Conservation (phyloP, 495 filamentous ascomycete species). For the Neurospora discreta region DNA sequence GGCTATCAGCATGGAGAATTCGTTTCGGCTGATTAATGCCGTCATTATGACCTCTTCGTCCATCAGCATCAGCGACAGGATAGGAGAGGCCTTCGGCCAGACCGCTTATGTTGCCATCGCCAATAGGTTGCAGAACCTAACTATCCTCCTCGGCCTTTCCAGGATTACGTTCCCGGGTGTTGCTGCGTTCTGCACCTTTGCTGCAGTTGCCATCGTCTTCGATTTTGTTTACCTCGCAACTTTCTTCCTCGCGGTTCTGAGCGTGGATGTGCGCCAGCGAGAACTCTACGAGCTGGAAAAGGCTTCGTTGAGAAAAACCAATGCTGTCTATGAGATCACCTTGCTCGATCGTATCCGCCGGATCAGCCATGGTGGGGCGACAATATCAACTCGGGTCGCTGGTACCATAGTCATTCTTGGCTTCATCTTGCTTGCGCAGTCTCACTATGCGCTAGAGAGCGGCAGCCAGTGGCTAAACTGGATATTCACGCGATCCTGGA, state of each 20-base stretch:
- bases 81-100: conserved; percentile 55
- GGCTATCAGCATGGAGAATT: conserved; percentile 60
- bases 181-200: conserved; percentile 57
- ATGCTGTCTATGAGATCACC: conserved; percentile 20
- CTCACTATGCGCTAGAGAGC: conserved; percentile 51
- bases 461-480: conserved; percentile 30
- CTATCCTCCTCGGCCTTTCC: conserved; percentile 45
- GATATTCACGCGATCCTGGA: conserved; percentile 21
- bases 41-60: conserved; percentile 54
- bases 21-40: conserved; percentile 59
- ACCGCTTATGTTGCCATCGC: conserved; percentile 55
- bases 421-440: conserved; percentile 49
- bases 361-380: conserved; percentile 38
- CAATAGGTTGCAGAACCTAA: conserved; percentile 47
- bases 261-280: conserved; percentile 58
- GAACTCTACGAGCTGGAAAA: conserved; percentile 47
- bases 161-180: conserved; percentile 49
- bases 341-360: conserved; percentile 40
- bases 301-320: conserved; percentile 25
- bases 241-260: conserved; percentile 62
- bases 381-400: conserved; percentile 46
- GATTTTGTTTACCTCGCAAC: conserved; percentile 62
- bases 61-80: conserved; percentile 45
- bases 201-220: conserved; percentile 53
- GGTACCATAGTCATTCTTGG: conserved; percentile 52